phyloP scores from a whole-genome alignment of 2,329 filamentous ascomycete genomes.

The Cladobotryum mycophilum region DNA sequence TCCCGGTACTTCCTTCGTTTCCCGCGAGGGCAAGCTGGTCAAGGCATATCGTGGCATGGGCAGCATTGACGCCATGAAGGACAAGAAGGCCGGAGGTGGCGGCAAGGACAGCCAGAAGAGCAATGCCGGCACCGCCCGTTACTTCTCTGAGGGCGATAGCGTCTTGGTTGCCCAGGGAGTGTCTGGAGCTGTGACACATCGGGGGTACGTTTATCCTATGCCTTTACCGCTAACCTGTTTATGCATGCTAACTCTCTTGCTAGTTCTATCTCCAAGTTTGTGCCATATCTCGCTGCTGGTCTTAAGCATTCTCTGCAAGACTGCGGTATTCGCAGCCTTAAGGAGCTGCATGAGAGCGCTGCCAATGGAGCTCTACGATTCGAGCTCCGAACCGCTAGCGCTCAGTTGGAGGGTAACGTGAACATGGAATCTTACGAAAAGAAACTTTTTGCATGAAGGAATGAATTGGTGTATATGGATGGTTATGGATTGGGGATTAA shows the following conservation, averaged over 20 bases:
- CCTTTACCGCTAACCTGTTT: not conserved
- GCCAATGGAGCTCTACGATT: slow-evolving; percentile 73
- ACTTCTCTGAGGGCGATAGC: slow-evolving; percentile 95
- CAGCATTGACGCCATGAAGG: slow-evolving; percentile 98
- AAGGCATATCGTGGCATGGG: slow-evolving; percentile 99
- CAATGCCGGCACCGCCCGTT: slow-evolving; percentile 93
- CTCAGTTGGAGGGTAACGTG: slow-evolving; percentile 92
- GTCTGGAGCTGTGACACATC: slow-evolving; percentile 74
- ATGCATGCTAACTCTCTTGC: slow-evolving; percentile 24
- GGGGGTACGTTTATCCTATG: slow-evolving; percentile 43
- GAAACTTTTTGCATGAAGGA: slow-evolving; percentile 84
- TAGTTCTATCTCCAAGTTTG: slow-evolving; percentile 83
- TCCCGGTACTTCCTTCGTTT: slow-evolving; percentile 93
- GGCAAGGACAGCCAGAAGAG: slow-evolving; percentile 67
- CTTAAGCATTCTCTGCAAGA: slow-evolving; percentile 98
- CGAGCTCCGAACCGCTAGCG: slow-evolving; percentile 88
- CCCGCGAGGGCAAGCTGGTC: slow-evolving; percentile 92
- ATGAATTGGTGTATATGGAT: slow-evolving; percentile 17
- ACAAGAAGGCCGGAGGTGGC: slow-evolving; percentile 84
- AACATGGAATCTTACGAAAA: slow-evolving; percentile 99
- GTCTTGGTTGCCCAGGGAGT: slow-evolving; percentile 96
- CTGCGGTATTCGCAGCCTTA: slow-evolving; percentile 76
- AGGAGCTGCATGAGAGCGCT: slow-evolving; percentile 70
- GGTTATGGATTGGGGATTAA: slow-evolving; percentile 9
- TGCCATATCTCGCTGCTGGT: slow-evolving; percentile 91